phyloP scores from a whole-genome alignment of 768 basidiomycete species.

The Podaxis sp. region DNA sequence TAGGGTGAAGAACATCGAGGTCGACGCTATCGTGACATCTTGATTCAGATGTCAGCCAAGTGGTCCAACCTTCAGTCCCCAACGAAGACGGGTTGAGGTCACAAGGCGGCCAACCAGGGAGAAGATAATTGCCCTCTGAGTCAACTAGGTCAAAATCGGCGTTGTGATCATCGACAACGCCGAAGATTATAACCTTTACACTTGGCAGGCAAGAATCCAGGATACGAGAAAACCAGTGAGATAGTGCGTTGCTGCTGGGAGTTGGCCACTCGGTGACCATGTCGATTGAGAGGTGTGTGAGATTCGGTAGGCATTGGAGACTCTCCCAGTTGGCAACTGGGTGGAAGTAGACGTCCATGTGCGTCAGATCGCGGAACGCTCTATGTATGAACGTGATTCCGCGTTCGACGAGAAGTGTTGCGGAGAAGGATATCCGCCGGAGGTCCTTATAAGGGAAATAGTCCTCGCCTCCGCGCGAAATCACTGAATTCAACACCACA shows the following conservation, averaged over 20 bases:
- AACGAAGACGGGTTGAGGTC: background rate
- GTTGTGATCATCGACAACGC: background rate
- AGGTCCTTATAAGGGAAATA: background rate
- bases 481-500: background rate
- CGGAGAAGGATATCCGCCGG: constrained; percentile 8
- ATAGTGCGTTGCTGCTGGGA: background rate
- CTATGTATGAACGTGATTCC: constrained; percentile 2
- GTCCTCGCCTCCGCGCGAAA: background rate
- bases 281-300: constrained; percentile 6
- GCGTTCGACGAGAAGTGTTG: background rate
- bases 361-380: constrained; percentile 6
- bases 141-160: constrained; percentile 7
- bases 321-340: constrained; percentile 1
- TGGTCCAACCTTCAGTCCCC: background rate
- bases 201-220: background rate
- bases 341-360: constrained; percentile 5
- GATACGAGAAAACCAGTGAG: background rate
- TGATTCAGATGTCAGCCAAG: background rate
- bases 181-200: background rate
- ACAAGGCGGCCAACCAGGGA: constrained; percentile 4
- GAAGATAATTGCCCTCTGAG: constrained; percentile 2
- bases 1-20: constrained; percentile 2
- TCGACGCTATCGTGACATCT: background rate
- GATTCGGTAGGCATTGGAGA: background rate
- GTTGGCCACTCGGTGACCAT: constrained; percentile 1